Conservation (phyloP, 345 rosid species). For the Citrus hindsii region DNA sequence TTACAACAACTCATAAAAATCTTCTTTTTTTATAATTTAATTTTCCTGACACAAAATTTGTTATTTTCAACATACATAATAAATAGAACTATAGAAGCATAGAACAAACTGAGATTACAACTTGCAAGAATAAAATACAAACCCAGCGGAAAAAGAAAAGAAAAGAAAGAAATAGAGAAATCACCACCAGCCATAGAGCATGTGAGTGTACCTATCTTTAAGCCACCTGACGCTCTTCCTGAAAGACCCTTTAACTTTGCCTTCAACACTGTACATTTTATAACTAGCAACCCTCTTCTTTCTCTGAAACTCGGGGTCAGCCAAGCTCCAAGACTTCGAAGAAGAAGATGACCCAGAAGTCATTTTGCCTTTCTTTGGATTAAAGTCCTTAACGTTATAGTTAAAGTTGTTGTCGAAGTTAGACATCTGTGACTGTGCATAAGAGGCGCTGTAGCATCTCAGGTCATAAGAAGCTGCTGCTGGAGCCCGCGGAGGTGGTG, state of each 20-base stretch:
- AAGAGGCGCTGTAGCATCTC: slow-evolving; percentile 59
- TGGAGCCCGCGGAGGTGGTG: slow-evolving; percentile 18
- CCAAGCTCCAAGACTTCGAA: slow-evolving; percentile 53
- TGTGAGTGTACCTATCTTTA: slow-evolving; percentile 66
- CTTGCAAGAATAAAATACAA: neutral
- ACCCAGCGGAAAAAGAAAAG: neutral
- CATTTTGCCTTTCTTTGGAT: slow-evolving; percentile 55
- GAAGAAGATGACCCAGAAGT: slow-evolving; percentile 40
- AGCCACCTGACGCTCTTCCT: slow-evolving; percentile 91
- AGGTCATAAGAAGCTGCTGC: slow-evolving; percentile 37
- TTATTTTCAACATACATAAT: slow-evolving; percentile 5
- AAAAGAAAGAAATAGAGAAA: neutral
- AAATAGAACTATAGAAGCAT: neutral
- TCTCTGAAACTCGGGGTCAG: slow-evolving; percentile 87
- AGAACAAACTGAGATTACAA: neutral
- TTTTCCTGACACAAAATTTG: neutral
- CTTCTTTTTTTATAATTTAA: neutral
- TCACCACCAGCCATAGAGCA: slow-evolving; percentile 87
- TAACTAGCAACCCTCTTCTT: slow-evolving; percentile 94
- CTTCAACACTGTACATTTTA: slow-evolving; percentile 81
- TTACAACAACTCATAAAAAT: slow-evolving; percentile 14
- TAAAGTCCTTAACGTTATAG: slow-evolving; percentile 20
- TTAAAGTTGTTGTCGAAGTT: slow-evolving; percentile 17
- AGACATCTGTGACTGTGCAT: slow-evolving; percentile 48
- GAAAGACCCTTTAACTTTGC: slow-evolving; percentile 83